Evolutionary conservation across 176 grass and related monocot species (phyloP), one percentile per base, ranked within the genome.

Genomic region (Cenchrus fungigraminus): DNA sequence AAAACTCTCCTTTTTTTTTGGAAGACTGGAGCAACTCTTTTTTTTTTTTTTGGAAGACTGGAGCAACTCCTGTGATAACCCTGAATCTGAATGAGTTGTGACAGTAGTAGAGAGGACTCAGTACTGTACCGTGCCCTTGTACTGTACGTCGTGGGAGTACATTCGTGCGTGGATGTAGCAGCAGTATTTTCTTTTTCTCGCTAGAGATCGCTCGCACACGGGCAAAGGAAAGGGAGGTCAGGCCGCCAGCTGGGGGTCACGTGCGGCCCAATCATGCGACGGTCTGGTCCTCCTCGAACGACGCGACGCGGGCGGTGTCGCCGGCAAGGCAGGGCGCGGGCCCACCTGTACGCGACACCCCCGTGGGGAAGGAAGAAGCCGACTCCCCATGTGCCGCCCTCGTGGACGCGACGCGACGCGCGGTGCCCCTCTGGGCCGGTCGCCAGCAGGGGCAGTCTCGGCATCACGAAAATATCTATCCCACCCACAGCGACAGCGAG

Each of bases 331-430:
- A 40, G 37, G 37, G 58, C 0, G 0, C 0, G 74, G 81, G 58
- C 87, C 88, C 84, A 25, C 67, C 45, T 83, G 84, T 90, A 83
- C 74, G 68, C 74, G 74, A 59, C 15, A 19, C 20, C 25, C 12
- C 43, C 42, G 57, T 25, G 84, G 60, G 37, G 37, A 40, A 40
- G 25, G 25, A 25, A 25, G 68, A 71, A 71, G 0, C 69, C 70
- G 70, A 54, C 52, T 49, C 20, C 44, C 52, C 89, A 90, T 90
- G 89, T 91, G 89, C 80, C 53, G 44, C 16, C 52, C 84, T 79
- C 89, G 75, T 87, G 89, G 84, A 58, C 49, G 9, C 34, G 51
- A 13, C 53, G 65, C 43, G 19, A 61, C n/a, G 37, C 53, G 53
- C n/a, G 12, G 15, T 49, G 17, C 9, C 10, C 16, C 37, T 37